Evolutionary conservation across 202 grass and related monocot genomes (phyloP).

Genomic region (Elaeis oleifera): DNA sequence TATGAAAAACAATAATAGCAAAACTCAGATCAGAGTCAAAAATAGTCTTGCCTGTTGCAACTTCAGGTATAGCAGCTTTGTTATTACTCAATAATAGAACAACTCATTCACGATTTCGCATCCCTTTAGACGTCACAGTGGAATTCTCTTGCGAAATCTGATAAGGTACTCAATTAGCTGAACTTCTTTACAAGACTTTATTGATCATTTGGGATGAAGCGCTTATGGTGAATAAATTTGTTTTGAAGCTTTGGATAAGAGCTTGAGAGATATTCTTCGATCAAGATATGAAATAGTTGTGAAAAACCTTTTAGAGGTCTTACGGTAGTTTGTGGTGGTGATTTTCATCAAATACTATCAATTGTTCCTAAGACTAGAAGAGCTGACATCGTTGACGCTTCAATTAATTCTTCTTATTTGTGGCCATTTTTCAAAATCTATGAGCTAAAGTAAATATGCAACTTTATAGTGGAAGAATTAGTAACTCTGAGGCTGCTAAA

Average conservation of each 20-base stretch:
- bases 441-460: too few species aligned
- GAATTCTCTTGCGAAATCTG: conserved; percentile 2
- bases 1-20: not conserved
- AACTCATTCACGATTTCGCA: conserved; percentile 14
- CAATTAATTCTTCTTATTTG: not conserved
- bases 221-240: not conserved
- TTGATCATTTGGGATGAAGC: conserved; percentile 12
- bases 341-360: conserved; percentile 10
- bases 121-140: not conserved
- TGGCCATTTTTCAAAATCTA: not conserved
- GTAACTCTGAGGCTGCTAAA: too few species aligned
- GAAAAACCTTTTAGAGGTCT: not conserved
- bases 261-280: not conserved
- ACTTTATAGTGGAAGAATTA: too few species aligned
- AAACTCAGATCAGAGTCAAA: not conserved
- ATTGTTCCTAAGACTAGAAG: not conserved
- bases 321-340: conserved; percentile 8
- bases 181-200: not conserved
- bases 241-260: not conserved
- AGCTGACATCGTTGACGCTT: conserved; percentile 1
- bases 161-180: not conserved
- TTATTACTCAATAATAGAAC: not conserved
- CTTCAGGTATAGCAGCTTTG: not conserved
- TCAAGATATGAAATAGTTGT: not conserved
- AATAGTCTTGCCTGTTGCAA: not conserved